Base-by-base conservation (phyloP, 2,329 filamentous ascomycete genomes). In the Claviceps paspali region DNA sequence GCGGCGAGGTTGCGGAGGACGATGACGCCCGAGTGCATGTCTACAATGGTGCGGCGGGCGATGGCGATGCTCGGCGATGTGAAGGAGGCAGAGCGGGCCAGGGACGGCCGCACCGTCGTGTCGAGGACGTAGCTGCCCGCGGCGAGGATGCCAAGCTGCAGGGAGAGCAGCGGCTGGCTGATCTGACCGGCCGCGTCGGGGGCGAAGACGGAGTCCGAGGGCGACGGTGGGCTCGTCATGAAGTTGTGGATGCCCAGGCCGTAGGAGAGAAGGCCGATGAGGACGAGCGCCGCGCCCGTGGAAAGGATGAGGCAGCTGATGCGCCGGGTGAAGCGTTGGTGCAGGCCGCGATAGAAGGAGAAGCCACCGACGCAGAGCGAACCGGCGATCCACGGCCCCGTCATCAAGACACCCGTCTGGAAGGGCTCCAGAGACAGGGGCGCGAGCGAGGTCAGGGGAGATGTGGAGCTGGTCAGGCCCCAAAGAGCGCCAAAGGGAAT, bases 11-110 rank as follows among this genome's bases (percentile, higher is more conserved):
- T 56, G 17, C 63, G 57, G 52, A 64, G 58, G 27, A 61, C 54
- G 2, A 51, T 42, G 2, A 68, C 54, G 22, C 55, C 62, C 3
- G 55, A 60, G 19, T 59, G 52, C 67, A 72, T 70, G 44, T 71
- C 66, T 11, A 57, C 57, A 12, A 61, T 62, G 45, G 58, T 65
- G 22, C 66, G 61, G 36, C 67, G 55, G 18, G 60, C 59, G 10
- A 62, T 52, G n/a, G 53, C 54, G 18, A 69, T 53, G 47, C 60
- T 69, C 5, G 62, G 56, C 3, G 59, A 63, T 0, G 65, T 70
- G 43, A 66, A 70, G 32, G 62, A 60, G 6, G 66, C 62, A 23
- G 65, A 69, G n/a, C 60, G 56, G 19, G 56, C 54, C 31, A 71
- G 55, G 19, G 65, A 48, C 2, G 66, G 64, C 3, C 53, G 50